A percentile compares a stretch with the other conserved stretches of the same genome.
These are phyloP conservation scores for Wickerhamomyces subpelliculosus DNA, from an alignment of 805 yeast species.

Conservation along the genomic window DNA sequence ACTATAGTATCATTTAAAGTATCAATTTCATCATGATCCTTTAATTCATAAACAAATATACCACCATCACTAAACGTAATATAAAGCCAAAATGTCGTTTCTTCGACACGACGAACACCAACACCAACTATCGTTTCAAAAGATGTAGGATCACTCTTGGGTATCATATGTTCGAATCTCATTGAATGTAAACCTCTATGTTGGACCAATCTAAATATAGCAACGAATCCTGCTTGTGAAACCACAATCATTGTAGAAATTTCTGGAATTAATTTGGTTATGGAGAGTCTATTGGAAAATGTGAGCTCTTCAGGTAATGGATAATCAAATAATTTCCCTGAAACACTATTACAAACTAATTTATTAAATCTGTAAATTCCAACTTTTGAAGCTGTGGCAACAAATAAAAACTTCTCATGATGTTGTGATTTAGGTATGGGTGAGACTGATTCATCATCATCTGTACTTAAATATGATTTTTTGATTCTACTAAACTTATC, in stretches of 20 bases:
- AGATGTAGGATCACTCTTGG: conserved; percentile 17
- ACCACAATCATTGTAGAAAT: conserved; percentile 34
- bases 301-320: conserved; percentile 9
- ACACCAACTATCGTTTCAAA: conserved; percentile 8
- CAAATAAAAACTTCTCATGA: conserved; percentile 28
- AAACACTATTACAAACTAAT: conserved; percentile 41
- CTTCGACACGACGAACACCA: conserved; percentile 9
- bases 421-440: conserved; percentile 12
- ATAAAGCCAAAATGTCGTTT: conserved; percentile 1
- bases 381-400: conserved; percentile 37
- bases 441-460: not conserved
- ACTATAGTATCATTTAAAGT: no score
- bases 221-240: conserved; percentile 37
- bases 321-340: conserved; percentile 34
- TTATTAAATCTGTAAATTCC: conserved; percentile 40
- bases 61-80: not conserved
- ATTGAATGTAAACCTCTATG: conserved; percentile 34
- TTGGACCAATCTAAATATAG: conserved; percentile 34
- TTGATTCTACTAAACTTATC: conserved; percentile 19
- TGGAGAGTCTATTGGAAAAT: conserved; percentile 21
- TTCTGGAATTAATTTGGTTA: conserved; percentile 29
- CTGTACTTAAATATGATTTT: conserved; percentile 6
- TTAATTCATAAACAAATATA: not conserved
- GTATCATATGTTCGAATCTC: conserved; percentile 34
- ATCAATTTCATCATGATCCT: not conserved